Evolutionary conservation across 352 stramenopile species (phyloP), one percentile per base, ranked within the genome.

Genomic region (Phytophthora fragariaefolia): DNA sequence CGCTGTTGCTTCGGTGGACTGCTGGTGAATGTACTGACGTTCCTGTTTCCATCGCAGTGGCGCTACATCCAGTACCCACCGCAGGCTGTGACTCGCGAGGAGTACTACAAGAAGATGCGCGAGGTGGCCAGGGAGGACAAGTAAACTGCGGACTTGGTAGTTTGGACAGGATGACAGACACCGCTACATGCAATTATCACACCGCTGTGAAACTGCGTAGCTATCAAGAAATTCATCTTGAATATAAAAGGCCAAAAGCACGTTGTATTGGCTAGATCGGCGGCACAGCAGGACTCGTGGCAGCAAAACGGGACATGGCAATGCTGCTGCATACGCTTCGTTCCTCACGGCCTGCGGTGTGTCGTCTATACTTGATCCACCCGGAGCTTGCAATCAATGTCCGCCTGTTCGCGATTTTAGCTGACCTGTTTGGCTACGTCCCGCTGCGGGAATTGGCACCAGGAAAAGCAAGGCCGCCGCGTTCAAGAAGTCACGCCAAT

Each of bases 31-130:
- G 8, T 36, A 6, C 26, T 45, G n/a, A 47, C 20, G 34, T 5
- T 18, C 32, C 8, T 23, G 9, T 69, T 63, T 22, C 17, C 61
- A 23, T 58, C 53, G 22, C 18, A 94, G 86, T 92, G 84, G 83
- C 87, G 88, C 68, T 96, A 96, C 77, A 93, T 96, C 46, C 69
- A 89, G 73, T 96, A 95, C 73, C 88, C 88, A 12, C 82, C 85
- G 9, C 85, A 96, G 57, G 58, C 80, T 17, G 76, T 91, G 32
- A 84, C 88, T 24, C 83, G 88, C 26, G 88, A 96, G 18, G 84
- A 96, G 53, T 74, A 93, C 47, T 77, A 88, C 71, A 62, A 83
- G 49, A 92, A 93, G 79, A 88, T 91, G 72, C 82, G 82, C 36
- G 65, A 93, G 59, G 65, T 93, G 40, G 80, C 82, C 6, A 73